Percentiles rank a stretch among this genome's conserved stretches.
phyloP scores from a whole-genome alignment of 2,329 filamentous ascomycete species.

The Amphichorda felina region DNA sequence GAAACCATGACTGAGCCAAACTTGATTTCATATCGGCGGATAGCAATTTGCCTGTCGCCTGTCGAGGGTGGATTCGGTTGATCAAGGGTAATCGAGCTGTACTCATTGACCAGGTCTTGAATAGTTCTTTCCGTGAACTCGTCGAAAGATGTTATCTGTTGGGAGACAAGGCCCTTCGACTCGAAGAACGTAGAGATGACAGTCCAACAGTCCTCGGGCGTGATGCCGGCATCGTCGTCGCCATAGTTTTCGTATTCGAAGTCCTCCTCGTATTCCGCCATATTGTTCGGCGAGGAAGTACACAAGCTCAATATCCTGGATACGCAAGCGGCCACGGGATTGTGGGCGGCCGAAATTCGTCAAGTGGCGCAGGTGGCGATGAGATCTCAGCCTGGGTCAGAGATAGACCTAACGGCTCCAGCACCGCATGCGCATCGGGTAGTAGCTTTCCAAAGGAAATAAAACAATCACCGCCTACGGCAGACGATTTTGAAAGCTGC shows the following conservation, averaged over 20 bases:
- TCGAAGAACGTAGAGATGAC: slow-evolving; percentile 98
- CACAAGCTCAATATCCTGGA: no score
- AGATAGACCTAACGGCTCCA: slow-evolving; percentile 1
- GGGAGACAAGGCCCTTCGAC: slow-evolving; percentile 86
- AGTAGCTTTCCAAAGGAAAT: neutral
- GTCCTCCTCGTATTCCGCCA: slow-evolving; percentile 45
- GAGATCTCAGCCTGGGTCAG: neutral
- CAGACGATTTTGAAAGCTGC: neutral
- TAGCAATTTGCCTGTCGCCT: slow-evolving; percentile 68
- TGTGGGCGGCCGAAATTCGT: neutral
- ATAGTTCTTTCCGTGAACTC: slow-evolving; percentile 92
- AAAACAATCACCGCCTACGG: neutral
- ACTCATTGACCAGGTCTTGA: slow-evolving; percentile 88
- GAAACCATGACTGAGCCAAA: slow-evolving; percentile 86
- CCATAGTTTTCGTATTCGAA: slow-evolving; percentile 60
- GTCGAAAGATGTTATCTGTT: slow-evolving; percentile 97
- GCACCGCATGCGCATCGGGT: neutral
- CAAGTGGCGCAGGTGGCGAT: neutral
- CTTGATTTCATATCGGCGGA: slow-evolving; percentile 89
- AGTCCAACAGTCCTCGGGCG: slow-evolving; percentile 95
- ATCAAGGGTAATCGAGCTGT: slow-evolving; percentile 83
- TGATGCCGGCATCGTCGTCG: slow-evolving; percentile 63
- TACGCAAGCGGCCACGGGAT: no score
- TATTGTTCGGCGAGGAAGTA: slow-evolving; percentile 14
- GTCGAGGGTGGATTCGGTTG: slow-evolving; percentile 72